Conservation (phyloP, 2,329 filamentous ascomycete species). For the Ascochyta koolunga region DNA sequence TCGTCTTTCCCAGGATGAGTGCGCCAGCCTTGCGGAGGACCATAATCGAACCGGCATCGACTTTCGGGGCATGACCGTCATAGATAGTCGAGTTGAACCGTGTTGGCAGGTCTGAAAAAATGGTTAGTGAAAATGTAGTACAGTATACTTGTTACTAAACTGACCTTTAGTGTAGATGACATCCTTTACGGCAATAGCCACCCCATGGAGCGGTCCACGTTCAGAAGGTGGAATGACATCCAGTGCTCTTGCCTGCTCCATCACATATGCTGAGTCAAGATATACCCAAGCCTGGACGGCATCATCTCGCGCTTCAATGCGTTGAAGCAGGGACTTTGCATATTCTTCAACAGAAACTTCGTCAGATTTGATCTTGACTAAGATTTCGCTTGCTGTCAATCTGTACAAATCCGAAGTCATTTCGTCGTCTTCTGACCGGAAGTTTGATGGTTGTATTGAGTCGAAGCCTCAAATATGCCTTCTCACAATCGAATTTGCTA, state of each 20-base stretch:
- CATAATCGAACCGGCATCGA: conserved; percentile 61
- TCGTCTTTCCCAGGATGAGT: conserved; percentile 63
- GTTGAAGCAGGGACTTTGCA: conserved; percentile 35
- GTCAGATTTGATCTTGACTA: conserved; percentile 30
- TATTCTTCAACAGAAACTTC: conserved; percentile 37
- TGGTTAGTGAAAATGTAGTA: not conserved
- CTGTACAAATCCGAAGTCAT: conserved; percentile 3
- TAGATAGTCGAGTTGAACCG: conserved; percentile 63
- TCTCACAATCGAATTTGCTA: too few relatives aligned
- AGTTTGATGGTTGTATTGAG: not conserved
- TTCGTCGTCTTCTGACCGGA: not conserved
- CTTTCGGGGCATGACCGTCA: conserved; percentile 48
- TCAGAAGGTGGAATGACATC: conserved; percentile 56
- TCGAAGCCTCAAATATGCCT: not conserved
- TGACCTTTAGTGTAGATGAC: conserved; percentile 57
- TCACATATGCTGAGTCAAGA: conserved; percentile 47
- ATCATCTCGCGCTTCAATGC: conserved; percentile 34
- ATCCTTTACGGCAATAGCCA: conserved; percentile 66
- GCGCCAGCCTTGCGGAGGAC: conserved; percentile 62
- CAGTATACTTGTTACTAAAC: not conserved
- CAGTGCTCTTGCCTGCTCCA: conserved; percentile 57
- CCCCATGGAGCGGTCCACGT: conserved; percentile 63
- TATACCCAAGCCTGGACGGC: conserved; percentile 41
- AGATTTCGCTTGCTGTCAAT: conserved; percentile 32
- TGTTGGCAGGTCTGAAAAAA: conserved; percentile 60